These are phyloP conservation scores for Amaranthus cruentus DNA, from an alignment of 148 eudicot genomes.

Conservation along the genomic window DNA sequence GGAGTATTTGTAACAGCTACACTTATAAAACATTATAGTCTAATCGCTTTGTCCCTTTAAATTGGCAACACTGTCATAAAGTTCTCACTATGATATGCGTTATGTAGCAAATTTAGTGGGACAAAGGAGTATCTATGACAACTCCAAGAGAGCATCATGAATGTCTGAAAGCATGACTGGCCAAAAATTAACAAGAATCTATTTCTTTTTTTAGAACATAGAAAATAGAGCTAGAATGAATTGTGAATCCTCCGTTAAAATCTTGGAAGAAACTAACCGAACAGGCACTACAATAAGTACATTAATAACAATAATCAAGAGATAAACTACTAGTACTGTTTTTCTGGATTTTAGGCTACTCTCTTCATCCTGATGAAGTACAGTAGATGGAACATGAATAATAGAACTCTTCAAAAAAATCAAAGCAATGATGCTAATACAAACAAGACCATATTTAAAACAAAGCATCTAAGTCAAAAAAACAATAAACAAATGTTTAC, in stretches of 20 bases:
- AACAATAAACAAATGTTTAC: slow-evolving; percentile 10
- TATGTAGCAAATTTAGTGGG: neutral
- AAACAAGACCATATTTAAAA: neutral
- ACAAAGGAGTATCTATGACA: neutral
- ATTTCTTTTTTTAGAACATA: neutral
- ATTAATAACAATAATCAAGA: neutral
- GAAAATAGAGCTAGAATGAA: neutral
- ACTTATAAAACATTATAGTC: neutral
- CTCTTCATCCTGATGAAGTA: neutral
- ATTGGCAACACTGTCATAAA: no score
- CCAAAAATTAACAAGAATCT: neutral
- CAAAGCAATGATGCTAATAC: neutral
- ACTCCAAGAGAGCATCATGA: neutral
- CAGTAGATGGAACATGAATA: slow-evolving; percentile 3
- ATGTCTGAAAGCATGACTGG: neutral
- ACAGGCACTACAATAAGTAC: neutral
- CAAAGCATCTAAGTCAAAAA: neutral
- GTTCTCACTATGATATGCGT: no score
- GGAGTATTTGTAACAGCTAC: neutral
- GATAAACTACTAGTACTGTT: neutral
- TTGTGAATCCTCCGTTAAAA: neutral
- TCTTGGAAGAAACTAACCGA: neutral
- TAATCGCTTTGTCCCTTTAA: no score
- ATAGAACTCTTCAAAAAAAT: neutral
- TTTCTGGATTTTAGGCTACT: neutral